Evolutionary conservation across 2,329 filamentous ascomycete species (phyloP), one percentile per base, ranked within the genome.

Genomic region (Geosmithia putterillii): DNA sequence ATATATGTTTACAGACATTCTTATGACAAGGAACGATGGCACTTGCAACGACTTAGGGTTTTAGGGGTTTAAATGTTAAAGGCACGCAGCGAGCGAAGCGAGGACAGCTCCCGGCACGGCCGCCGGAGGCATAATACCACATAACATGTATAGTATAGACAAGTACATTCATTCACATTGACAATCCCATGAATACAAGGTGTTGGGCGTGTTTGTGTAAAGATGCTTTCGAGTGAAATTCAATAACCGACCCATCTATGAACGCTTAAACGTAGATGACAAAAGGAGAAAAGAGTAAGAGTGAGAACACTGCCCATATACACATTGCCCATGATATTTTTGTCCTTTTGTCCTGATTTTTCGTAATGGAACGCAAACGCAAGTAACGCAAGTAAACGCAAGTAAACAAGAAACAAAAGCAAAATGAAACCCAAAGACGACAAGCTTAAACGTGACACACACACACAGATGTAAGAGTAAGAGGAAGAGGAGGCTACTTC

Each of bases 401-500:
- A 25, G 10, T 7, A 25, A 25, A 10, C 23, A 25, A 25, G 23
- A 25, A 32, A 12, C 10, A 12, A 32, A 14, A 32, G 28, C 6
- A 6, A 32, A 32, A 32, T 12, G 10, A 32, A 12, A 12, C 10
- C 10, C 10, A 32, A 32, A 32, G 6, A 9, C 23, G n/a, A n/a
- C n/a, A n/a, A n/a, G n/a, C n/a, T n/a, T n/a, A 37, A 37, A 37
- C 12, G 18, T n/a, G 2, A 37, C 35, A 15, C n/a, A 37, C n/a
- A 7, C n/a, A 15, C n/a, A 18, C 35, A 37, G 18, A 37, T 37
- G 35, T 14, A 4, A 38, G 38, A 20, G 7, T 18, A 23, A 23
- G 17, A 14, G 10, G 19, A 39, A 7, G 15, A 41, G 12, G 18
- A 18, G 35, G 17, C 28, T 32, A 43, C 47, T 42, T 49, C 71